These are phyloP conservation scores for Ascochyta clinopodiicola DNA, from an alignment of 2,329 filamentous ascomycete genomes.

Conservation along the genomic window DNA sequence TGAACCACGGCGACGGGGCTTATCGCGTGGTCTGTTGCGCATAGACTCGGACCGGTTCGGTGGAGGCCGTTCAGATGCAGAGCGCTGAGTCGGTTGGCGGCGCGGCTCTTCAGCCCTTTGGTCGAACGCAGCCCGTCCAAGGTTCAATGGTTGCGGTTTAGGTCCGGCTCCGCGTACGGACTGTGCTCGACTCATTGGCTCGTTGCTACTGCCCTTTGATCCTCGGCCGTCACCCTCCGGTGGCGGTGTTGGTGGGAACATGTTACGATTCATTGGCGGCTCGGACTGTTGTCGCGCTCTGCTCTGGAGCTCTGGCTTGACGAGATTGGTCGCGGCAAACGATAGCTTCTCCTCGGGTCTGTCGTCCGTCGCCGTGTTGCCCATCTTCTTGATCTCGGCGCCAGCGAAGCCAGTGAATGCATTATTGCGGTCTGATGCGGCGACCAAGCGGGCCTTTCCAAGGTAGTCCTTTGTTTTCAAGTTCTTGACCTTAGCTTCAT, in stretches of 20 bases:
- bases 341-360: slow-evolving; percentile 84
- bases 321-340: slow-evolving; percentile 89
- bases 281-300: slow-evolving; percentile 82
- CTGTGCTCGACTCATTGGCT: slow-evolving; percentile 54
- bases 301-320: slow-evolving; percentile 82
- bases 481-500: slow-evolving; percentile 98
- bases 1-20: slow-evolving; percentile 43
- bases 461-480: slow-evolving; percentile 97
- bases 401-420: slow-evolving; percentile 83
- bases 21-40: slow-evolving; percentile 35
- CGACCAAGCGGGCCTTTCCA: slow-evolving; percentile 92
- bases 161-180: slow-evolving; percentile 58
- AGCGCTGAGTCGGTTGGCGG: slow-evolving; percentile 49
- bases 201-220: slow-evolving; percentile 38
- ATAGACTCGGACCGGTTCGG: slow-evolving; percentile 46
- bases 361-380: slow-evolving; percentile 70
- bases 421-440: slow-evolving; percentile 80
- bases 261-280: slow-evolving; percentile 76
- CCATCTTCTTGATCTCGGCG: slow-evolving; percentile 76
- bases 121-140: slow-evolving; percentile 58
- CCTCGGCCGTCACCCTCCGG: slow-evolving; percentile 78
- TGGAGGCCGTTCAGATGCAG: slow-evolving; percentile 53
- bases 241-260: slow-evolving; percentile 98
- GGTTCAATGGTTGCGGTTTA: slow-evolving; percentile 56
- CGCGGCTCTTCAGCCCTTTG: slow-evolving; percentile 43